These are phyloP conservation scores for Colletotrichum ledebouriae DNA, from an alignment of 2,329 filamentous ascomycete species.

Conservation along the genomic window DNA sequence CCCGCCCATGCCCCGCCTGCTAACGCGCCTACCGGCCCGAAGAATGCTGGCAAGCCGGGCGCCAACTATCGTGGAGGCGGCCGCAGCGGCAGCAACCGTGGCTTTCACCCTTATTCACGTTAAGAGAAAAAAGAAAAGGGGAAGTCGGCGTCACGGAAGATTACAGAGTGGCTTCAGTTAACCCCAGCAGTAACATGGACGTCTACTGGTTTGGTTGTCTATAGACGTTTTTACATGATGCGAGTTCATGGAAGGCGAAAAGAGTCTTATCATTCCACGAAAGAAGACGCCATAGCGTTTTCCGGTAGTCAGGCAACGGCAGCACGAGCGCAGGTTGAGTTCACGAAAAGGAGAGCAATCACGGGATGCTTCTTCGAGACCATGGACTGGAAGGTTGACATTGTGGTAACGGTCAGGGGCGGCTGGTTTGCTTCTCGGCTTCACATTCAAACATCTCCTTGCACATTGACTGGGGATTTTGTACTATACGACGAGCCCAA, in stretches of 20 bases:
- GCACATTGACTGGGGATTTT: conserved; percentile 13
- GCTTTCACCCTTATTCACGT: conserved; percentile 81
- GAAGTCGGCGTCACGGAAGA: not conserved
- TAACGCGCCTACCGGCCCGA: conserved; percentile 89
- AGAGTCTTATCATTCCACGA: not conserved
- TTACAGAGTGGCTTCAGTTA: not conserved
- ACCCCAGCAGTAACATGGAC: not conserved
- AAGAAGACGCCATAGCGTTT: not conserved
- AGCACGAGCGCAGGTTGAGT: not conserved
- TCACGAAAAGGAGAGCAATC: not conserved
- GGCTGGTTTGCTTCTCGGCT: not conserved
- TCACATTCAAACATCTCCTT: conserved; percentile 15
- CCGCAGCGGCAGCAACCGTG: conserved; percentile 78
- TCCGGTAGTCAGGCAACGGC: not conserved
- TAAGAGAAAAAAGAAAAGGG: not conserved
- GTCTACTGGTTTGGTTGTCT: not conserved
- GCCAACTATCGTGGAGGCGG: conserved; percentile 95
- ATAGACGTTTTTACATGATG: not conserved
- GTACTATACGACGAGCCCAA: conserved; percentile 18
- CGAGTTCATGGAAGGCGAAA: not conserved
- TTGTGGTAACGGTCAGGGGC: conserved; percentile 12
- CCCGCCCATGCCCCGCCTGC: conserved; percentile 64
- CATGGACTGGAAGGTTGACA: not conserved
- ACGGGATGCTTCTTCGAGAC: conserved; percentile 2
- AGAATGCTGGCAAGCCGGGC: conserved; percentile 92